Conservation (phyloP, 805 yeast genomes). For the Ogataea naganishii region DNA sequence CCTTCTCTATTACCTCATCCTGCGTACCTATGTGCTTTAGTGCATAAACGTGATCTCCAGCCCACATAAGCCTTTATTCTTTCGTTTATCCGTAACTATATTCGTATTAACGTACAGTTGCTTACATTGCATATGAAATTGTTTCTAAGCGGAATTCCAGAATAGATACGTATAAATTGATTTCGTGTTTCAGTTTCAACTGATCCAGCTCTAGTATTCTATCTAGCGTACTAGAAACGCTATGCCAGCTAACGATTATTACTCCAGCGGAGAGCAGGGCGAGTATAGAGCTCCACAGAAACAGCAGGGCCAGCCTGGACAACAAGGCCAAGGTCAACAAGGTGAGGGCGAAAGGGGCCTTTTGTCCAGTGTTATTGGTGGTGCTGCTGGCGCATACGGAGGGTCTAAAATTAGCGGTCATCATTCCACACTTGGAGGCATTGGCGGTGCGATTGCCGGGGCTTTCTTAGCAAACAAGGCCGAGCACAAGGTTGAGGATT, state of each 20-base stretch:
- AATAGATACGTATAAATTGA: no score
- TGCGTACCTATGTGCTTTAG: no score
- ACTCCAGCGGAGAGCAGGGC: conserved; percentile 34
- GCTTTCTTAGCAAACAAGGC: conserved; percentile 45
- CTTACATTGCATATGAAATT: no score
- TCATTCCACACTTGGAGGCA: conserved; percentile 34
- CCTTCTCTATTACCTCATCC: no score
- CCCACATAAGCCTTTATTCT: no score
- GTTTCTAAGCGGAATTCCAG: no score
- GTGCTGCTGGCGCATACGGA: conserved; percentile 45
- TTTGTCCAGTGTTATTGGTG: conserved; percentile 37
- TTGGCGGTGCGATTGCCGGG: conserved; percentile 48
- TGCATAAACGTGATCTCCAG: no score
- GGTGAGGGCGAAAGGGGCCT: conserved; percentile 36
- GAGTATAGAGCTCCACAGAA: conserved; percentile 22
- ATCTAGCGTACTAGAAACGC: no score
- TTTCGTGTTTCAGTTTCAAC: no score
- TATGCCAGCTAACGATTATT: conserved; percentile 56
- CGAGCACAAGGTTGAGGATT: conserved; percentile 24
- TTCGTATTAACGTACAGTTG: no score
- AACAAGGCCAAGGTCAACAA: conserved; percentile 16
- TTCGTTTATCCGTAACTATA: no score
- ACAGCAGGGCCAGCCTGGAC: conserved; percentile 22
- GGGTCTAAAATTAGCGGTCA: conserved; percentile 34
- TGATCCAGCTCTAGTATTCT: no score